phyloP scores from a whole-genome alignment of 768 basidiomycete species.

The Leccinum aurantiacum region DNA sequence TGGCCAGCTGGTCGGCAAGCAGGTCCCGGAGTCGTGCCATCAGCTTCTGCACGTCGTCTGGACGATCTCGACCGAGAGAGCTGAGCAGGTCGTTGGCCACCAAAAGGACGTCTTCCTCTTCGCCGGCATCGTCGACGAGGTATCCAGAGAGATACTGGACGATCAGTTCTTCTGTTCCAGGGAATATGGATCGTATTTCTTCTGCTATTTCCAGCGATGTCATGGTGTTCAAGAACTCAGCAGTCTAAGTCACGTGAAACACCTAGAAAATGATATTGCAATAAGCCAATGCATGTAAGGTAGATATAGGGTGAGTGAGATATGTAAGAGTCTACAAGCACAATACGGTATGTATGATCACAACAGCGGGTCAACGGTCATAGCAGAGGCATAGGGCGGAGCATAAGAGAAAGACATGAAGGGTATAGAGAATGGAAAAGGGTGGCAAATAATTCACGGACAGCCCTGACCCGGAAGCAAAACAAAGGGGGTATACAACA shows the following conservation, averaged over 20 bases:
- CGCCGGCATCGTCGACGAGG: slow-evolving; percentile 84
- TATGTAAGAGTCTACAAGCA: slow-evolving; percentile 23
- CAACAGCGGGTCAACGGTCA: slow-evolving; percentile 10
- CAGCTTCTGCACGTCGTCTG: slow-evolving; percentile 61
- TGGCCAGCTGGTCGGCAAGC: slow-evolving; percentile 62
- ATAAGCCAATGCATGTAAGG: slow-evolving; percentile 15
- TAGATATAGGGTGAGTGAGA: slow-evolving; percentile 19
- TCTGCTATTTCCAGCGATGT: slow-evolving; percentile 76
- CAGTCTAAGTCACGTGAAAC: neutral
- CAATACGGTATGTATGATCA: slow-evolving; percentile 22
- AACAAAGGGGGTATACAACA: slow-evolving; percentile 9
- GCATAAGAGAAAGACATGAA: slow-evolving; percentile 20
- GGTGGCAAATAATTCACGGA: slow-evolving; percentile 2
- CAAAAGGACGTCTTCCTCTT: slow-evolving; percentile 84
- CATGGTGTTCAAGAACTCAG: slow-evolving; percentile 39
- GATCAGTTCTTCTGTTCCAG: slow-evolving; percentile 81
- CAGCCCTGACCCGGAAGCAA: neutral
- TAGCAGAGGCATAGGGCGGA: slow-evolving; percentile 16
- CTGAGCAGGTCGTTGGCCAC: slow-evolving; percentile 71
- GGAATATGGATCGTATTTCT: slow-evolving; percentile 67
- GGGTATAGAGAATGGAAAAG: slow-evolving; percentile 16
- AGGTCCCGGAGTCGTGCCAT: slow-evolving; percentile 63
- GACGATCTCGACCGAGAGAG: slow-evolving; percentile 66
- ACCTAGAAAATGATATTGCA: slow-evolving; percentile 15
- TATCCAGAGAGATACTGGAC: slow-evolving; percentile 88